phyloP scores from a whole-genome alignment of 371 early-diverging fungal genomes.

The Rhizopus arrhizus region DNA sequence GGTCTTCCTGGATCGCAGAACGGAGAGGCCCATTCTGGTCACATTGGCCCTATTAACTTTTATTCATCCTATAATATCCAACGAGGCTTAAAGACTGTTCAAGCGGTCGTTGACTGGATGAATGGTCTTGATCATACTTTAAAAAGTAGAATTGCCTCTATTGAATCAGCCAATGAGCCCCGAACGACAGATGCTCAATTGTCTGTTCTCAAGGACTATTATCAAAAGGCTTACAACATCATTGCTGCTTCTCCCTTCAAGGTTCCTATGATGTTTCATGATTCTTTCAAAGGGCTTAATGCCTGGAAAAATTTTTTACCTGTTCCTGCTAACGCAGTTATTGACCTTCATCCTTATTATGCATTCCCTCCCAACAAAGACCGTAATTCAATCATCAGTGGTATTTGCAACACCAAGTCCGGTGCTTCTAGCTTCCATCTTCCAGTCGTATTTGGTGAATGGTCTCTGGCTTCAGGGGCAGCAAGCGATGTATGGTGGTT shows the following conservation, averaged over 20 bases:
- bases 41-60: conserved; percentile 24
- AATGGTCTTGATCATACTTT: conserved; percentile 22
- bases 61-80: conserved; percentile 28
- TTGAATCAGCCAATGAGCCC: conserved; percentile 37
- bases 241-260: conserved; percentile 27
- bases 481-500: conserved; percentile 17
- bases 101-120: conserved; percentile 38
- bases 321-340: conserved; percentile 32
- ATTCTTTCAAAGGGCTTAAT: conserved; percentile 30
- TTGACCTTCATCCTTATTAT: conserved; percentile 40
- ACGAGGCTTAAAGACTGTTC: conserved; percentile 30
- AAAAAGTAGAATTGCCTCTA: conserved; percentile 27
- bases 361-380: conserved; percentile 30
- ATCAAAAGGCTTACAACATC: conserved; percentile 27
- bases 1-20: conserved; percentile 67
- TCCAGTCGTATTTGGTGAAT: conserved; percentile 37
- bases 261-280: conserved; percentile 42
- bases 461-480: conserved; percentile 32
- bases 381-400: conserved; percentile 16
- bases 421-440: conserved; percentile 27
- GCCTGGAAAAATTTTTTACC: conserved; percentile 33
- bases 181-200: conserved; percentile 8
- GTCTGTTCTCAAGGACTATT: conserved; percentile 22
- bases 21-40: conserved; percentile 55
- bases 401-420: conserved; percentile 17